These are phyloP conservation scores for Citrullus amarus DNA, from an alignment of 306 rosid genomes.

Conservation along the genomic window DNA sequence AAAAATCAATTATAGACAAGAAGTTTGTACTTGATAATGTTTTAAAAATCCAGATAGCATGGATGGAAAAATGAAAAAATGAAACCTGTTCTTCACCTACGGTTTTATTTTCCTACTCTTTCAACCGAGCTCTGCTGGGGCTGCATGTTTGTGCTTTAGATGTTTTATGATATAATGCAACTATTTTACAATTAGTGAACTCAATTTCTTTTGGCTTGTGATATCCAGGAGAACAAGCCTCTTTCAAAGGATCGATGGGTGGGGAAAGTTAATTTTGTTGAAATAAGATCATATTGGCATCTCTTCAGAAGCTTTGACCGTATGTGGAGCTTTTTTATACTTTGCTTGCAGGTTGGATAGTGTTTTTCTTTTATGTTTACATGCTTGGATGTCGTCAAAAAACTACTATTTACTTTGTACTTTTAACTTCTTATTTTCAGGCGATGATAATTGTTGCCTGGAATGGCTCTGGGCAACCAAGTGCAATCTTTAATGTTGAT, in stretches of 20 bases:
- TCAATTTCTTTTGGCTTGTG: not conserved
- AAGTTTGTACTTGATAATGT: not conserved
- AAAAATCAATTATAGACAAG: not conserved
- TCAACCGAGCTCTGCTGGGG: not conserved
- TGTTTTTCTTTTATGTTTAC: conserved; percentile 2
- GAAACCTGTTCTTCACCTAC: not conserved
- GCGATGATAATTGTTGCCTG: conserved; percentile 95
- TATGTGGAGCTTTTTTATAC: conserved; percentile 91
- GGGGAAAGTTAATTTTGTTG: conserved; percentile 90
- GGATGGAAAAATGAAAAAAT: too few species aligned
- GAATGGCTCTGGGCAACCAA: conserved; percentile 78
- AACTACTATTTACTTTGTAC: not conserved
- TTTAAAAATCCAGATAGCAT: not conserved
- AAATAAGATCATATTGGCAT: conserved; percentile 95
- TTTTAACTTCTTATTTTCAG: conserved; percentile 22
- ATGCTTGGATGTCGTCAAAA: not conserved
- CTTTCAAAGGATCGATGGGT: conserved; percentile 61
- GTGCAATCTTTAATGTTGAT: conserved; percentile 40
- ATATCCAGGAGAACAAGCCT: conserved; percentile 55
- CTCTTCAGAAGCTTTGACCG: conserved; percentile 96
- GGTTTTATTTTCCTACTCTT: not conserved
- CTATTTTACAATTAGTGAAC: not conserved
- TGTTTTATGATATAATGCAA: not conserved
- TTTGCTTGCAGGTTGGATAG: conserved; percentile 72
- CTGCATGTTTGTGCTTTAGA: not conserved